Conservation (phyloP, 805 yeast species). For the Saturnispora besseyi region DNA sequence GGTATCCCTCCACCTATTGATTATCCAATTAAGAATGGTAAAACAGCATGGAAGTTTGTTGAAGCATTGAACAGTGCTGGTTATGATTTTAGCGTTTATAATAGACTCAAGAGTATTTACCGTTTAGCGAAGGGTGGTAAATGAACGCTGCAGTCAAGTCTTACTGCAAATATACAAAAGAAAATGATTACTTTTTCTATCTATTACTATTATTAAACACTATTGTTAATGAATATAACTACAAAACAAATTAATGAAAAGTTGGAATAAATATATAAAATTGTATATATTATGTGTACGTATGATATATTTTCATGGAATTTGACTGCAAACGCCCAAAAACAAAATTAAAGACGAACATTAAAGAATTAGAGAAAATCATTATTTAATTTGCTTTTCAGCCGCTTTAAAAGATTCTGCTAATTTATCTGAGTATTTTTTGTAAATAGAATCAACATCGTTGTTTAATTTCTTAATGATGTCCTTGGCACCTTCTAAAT, state of each 20-base stretch:
- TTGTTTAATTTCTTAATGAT: conserved; percentile 43
- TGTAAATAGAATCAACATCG: conserved; percentile 63
- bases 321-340: not conserved
- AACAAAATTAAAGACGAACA: not conserved
- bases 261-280: not conserved
- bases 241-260: not conserved
- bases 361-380: not conserved
- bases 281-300: not conserved
- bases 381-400: conserved; percentile 29
- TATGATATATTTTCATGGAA: not conserved
- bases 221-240: not conserved
- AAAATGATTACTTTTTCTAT: not conserved
- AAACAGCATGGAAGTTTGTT: conserved; percentile 85
- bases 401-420: conserved; percentile 45
- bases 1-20: conserved; percentile 83
- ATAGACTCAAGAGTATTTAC: conserved; percentile 46
- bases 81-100: conserved; percentile 69
- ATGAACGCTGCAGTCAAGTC: conserved; percentile 5
- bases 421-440: conserved; percentile 51
- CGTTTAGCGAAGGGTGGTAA: conserved; percentile 42
- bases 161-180: not conserved
- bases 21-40: conserved; percentile 77
- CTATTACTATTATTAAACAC: not conserved
- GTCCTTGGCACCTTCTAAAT: conserved; percentile 40
- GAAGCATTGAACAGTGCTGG: conserved; percentile 75